Percentiles rank a stretch among this genome's conserved stretches.
These are phyloP conservation scores for Licmophora abbreviata DNA, from an alignment of 108 stramenopile species.

Conservation along the genomic window DNA sequence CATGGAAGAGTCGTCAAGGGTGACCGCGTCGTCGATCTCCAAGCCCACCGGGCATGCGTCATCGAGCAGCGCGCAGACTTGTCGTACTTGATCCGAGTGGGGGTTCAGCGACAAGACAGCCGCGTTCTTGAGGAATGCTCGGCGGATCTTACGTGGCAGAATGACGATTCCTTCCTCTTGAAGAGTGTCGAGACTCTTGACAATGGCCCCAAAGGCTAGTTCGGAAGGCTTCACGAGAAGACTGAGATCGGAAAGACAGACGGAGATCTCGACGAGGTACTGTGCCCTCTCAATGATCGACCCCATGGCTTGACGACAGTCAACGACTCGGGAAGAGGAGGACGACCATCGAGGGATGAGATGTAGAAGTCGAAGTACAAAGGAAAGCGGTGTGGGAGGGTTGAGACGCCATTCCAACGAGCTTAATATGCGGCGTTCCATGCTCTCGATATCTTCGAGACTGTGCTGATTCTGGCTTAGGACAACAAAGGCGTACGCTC, in stretches of 20 bases:
- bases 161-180: too few species aligned
- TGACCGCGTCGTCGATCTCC: too few species aligned
- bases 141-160: too few species aligned
- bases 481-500: conserved; percentile 46
- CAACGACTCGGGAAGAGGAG: too few species aligned
- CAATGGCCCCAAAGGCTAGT: conserved; percentile 49
- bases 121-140: too few species aligned
- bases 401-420: conserved; percentile 65
- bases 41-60: too few species aligned
- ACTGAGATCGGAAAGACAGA: conserved; percentile 28
- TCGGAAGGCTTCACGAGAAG: conserved; percentile 28
- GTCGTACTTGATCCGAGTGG: too few species aligned
- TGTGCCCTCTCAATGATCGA: conserved; percentile 27
- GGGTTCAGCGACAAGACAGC: too few species aligned
- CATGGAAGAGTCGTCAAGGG: too few species aligned
- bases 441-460: conserved; percentile 36
- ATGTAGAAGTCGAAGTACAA: too few species aligned
- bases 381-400: conserved; percentile 50
- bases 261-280: conserved; percentile 44
- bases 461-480: conserved; percentile 60
- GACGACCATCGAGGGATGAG: conserved; percentile 26
- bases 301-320: background rate
- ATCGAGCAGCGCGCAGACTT: too few species aligned
- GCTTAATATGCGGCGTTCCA: conserved; percentile 55
- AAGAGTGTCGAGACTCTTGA: conserved; percentile 44